Evolutionary conservation across 2,329 filamentous ascomycete genomes (phyloP), one percentile per base, ranked within the genome.

Genomic region (Bipolaris cookei): DNA sequence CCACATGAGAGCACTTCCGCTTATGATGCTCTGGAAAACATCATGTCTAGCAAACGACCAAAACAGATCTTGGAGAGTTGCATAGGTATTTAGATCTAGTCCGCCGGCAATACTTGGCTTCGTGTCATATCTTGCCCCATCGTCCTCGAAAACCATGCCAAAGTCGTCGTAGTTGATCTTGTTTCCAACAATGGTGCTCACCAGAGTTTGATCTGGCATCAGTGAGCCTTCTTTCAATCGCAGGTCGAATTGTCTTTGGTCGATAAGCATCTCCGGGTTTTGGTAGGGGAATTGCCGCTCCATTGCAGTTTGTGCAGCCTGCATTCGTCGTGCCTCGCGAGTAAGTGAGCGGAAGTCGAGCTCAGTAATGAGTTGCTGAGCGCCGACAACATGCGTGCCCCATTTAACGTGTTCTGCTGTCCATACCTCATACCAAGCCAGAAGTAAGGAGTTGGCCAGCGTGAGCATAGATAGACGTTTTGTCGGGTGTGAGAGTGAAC

Each of bases 1-100:
- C 83, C 81, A 97, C 92, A 97, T 88, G 44, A 96, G 81, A 60
- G 84, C 84, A 39, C 94, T 93, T 7, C 92, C 94, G 64, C 93
- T 95, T 21, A 98, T 80, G 59, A 97, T 86, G 72, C 91, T 92
- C 74, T 97, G 94, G 66, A 94, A 96, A 7, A 90, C 87, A 74
- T 98, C 95, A 81, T 97, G 95, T 76, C 97, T 96, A 67, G 86
- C 89, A 73, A 93, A 97, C 90, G 92, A 97, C 93, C 94, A 99
- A 72, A 90, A 96, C 4, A 98, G 78, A 76, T 98, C 95, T 62
- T 90, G 87, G 37, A 95, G 82, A 14, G 90, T 88, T 68, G 95
- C 90, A 69, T 90, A 96, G 38, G 85, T 88, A 60, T 91, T 88
- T 45, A 96, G 83, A 59, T 98, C 93, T 14, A 77, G 46, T 62